A percentile compares a stretch with the other conserved stretches of the same genome.
phyloP scores from a whole-genome alignment of 2,329 filamentous ascomycete species.

The Sporothrix curviconia region DNA sequence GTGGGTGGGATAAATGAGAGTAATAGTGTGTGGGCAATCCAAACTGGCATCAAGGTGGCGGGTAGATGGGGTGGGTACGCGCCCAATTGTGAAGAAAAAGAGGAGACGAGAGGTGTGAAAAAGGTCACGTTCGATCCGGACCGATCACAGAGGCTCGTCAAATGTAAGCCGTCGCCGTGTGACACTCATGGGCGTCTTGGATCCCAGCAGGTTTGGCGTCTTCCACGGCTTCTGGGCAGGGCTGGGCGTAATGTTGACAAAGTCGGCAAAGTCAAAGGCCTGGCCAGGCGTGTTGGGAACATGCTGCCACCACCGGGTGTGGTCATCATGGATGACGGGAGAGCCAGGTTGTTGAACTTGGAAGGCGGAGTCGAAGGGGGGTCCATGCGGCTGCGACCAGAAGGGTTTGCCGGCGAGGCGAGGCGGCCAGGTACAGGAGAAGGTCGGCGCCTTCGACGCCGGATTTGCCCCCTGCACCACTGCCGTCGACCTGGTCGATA shows the following conservation, averaged over 20 bases:
- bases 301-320: slow-evolving; percentile 67
- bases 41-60: slow-evolving; percentile 18
- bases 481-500: slow-evolving; percentile 35
- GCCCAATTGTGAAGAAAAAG: neutral
- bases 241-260: slow-evolving; percentile 94
- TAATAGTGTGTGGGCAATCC: slow-evolving; percentile 9
- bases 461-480: slow-evolving; percentile 25
- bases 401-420: slow-evolving; percentile 69
- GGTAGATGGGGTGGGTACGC: slow-evolving; percentile 1
- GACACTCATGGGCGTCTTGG: slow-evolving; percentile 56
- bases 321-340: slow-evolving; percentile 83
- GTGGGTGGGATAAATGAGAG: neutral
- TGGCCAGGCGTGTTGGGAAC: slow-evolving; percentile 73
- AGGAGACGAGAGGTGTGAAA: neutral
- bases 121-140: neutral
- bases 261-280: slow-evolving; percentile 88
- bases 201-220: slow-evolving; percentile 54
- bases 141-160: slow-evolving; percentile 46
- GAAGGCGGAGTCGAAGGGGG: slow-evolving; percentile 72
- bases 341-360: slow-evolving; percentile 57
- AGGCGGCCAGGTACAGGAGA: slow-evolving; percentile 79
- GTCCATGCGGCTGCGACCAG: slow-evolving; percentile 51
- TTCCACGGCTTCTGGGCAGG: slow-evolving; percentile 87
- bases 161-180: slow-evolving; percentile 76
- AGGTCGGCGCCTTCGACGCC: slow-evolving; percentile 77